Evolutionary conservation across 2,329 filamentous ascomycete species (phyloP), one percentile per base, ranked within the genome.

Genomic region (Stagonosporopsis rhizophila): DNA sequence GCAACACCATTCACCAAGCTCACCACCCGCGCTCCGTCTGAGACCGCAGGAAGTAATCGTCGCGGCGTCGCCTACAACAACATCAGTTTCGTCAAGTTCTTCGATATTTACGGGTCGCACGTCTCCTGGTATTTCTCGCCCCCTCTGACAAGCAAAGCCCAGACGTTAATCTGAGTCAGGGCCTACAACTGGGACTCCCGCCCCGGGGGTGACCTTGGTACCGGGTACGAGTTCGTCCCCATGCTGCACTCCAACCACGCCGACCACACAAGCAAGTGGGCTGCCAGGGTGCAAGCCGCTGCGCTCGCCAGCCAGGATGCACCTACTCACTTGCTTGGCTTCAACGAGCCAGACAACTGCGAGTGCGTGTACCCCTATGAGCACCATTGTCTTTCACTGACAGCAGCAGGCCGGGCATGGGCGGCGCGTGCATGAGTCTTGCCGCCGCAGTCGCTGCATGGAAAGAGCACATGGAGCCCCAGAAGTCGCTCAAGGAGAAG

Each of bases 11-110:
- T 37, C 12, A 15, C 23, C 28, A 41, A 35, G 15, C 9, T 42
- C 28, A 4, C 6, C 23, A 11, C 42, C 12, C 41, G 46, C 40
- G 20, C 34, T 1, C 49, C 47, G 9, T 47, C 69, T 70, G 68
- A 87, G 87, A 42, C 30, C 1, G 48, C 58, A 14, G 44, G 52
- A 4, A 35, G 47, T 9, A 22, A 46, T 1, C 63, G 64, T 82
- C 86, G 87, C 66, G 88, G 88, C 68, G 72, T 90, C 37, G 83
- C 85, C 41, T 91, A 85, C 83, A 89, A 90, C 75, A 76, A 84
- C 23, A 78, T 80, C 51, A 65, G 60, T 9, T 77, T 87, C 20
- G 79, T 83, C 65, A 72, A 78, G 42, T 65, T 74, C 62, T 87
- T 90, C 73, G 60, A 76, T 35, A 66, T 63, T 42, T 64, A 68